These are phyloP conservation scores for Metarhizium rileyi DNA, from an alignment of 2,329 filamentous ascomycete genomes.

Conservation along the genomic window DNA sequence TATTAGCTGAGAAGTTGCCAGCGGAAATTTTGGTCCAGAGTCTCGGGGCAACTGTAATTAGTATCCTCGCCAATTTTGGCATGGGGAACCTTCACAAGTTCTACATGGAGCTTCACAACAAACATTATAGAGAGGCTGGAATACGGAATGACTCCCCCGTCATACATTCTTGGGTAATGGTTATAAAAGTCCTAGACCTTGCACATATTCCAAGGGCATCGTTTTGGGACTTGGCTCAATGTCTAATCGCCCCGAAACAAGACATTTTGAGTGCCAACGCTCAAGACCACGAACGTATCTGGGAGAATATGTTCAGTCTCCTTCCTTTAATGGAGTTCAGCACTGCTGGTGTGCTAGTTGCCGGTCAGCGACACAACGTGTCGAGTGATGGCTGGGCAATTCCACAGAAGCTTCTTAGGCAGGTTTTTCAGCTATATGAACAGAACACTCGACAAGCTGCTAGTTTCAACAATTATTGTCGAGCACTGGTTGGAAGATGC, in stretches of 20 bases:
- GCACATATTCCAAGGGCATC: constrained; percentile 39
- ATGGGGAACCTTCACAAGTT: constrained; percentile 32
- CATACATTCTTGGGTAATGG: constrained; percentile 47
- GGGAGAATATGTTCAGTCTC: constrained; percentile 50
- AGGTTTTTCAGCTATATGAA: constrained; percentile 49
- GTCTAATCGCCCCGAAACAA: constrained; percentile 28
- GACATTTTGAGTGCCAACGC: constrained; percentile 30
- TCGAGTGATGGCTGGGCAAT: constrained; percentile 48
- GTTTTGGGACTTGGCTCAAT: constrained; percentile 52
- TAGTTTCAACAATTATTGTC: constrained; percentile 57
- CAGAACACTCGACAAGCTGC: constrained; percentile 44
- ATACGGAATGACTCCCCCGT: constrained; percentile 36
- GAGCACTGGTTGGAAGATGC: constrained; percentile 48
- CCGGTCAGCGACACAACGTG: constrained; percentile 19
- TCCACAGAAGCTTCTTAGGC: constrained; percentile 45
- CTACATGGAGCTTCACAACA: constrained; percentile 38
- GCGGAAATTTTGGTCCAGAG: constrained; percentile 40
- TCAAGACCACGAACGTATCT: constrained; percentile 42
- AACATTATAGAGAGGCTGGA: constrained; percentile 38
- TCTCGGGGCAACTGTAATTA: constrained; percentile 27
- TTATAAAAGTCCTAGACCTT: constrained; percentile 43
- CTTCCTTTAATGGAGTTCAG: constrained; percentile 54
- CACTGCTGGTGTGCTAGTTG: constrained; percentile 36
- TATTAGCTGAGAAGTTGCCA: constrained; percentile 28
- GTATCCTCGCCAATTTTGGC: constrained; percentile 32